phyloP scores from a whole-genome alignment of 2,329 filamentous ascomycete genomes.

The Bretziella fagacearum region DNA sequence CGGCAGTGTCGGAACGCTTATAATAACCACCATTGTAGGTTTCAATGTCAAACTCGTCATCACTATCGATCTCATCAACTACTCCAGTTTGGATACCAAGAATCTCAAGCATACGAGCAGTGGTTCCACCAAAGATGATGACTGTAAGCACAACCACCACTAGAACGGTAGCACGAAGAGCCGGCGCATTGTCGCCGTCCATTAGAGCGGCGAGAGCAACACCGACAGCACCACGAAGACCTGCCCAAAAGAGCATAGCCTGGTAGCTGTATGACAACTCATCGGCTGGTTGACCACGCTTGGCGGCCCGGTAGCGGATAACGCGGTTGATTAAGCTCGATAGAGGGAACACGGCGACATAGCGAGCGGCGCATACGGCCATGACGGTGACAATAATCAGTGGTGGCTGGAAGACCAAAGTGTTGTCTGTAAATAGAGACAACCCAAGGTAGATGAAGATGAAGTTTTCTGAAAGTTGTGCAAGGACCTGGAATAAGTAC shows the following conservation, averaged over 20 bases:
- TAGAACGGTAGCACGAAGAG: slow-evolving; percentile 83
- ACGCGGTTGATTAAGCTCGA: slow-evolving; percentile 84
- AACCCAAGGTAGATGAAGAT: slow-evolving; percentile 98
- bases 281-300: slow-evolving; percentile 55
- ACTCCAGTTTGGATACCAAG: slow-evolving; percentile 91
- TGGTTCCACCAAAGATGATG: slow-evolving; percentile 97
- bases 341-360: slow-evolving; percentile 86
- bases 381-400: slow-evolving; percentile 86
- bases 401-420: slow-evolving; percentile 78
- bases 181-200: slow-evolving; percentile 62
- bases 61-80: slow-evolving; percentile 89
- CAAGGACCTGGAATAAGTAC: slow-evolving; percentile 87
- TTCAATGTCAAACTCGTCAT: slow-evolving; percentile 98
- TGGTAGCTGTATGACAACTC: slow-evolving; percentile 92
- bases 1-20: slow-evolving; percentile 58
- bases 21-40: slow-evolving; percentile 54
- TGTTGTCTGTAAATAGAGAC: slow-evolving; percentile 80
- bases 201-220: slow-evolving; percentile 85
- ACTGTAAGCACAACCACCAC: slow-evolving; percentile 95
- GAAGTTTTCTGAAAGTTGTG: slow-evolving; percentile 94
- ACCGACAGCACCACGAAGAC: slow-evolving; percentile 83
- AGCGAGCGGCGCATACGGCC: slow-evolving; percentile 82
- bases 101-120: slow-evolving; percentile 93
- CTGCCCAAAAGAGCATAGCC: slow-evolving; percentile 99
- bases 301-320: slow-evolving; percentile 66